phyloP scores from a whole-genome alignment of 225 moss, liverwort and hornwort species.

The Climacium dendroides region DNA sequence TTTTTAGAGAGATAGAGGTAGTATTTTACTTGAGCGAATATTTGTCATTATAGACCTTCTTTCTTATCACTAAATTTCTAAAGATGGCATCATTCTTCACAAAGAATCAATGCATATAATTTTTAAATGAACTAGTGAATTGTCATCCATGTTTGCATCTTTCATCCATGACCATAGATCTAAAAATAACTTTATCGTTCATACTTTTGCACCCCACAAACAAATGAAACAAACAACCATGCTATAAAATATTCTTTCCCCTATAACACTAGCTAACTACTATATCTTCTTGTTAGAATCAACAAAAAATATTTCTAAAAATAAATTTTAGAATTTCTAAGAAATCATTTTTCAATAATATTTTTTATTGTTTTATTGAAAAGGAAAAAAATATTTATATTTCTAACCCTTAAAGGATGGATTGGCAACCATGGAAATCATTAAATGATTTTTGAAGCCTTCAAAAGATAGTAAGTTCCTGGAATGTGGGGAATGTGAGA shows the following conservation, averaged over 20 bases:
- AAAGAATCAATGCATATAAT: too few relatives aligned
- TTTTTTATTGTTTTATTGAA: fast-evolving
- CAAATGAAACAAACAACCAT: not conserved
- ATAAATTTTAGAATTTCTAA: fast-evolving
- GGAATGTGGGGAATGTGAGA: too few relatives aligned
- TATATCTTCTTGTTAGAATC: fast-evolving
- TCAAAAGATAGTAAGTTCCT: too few relatives aligned
- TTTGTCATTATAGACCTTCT: fast-evolving
- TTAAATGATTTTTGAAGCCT: too few relatives aligned
- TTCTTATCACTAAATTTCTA: too few relatives aligned
- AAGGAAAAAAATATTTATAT: too few relatives aligned
- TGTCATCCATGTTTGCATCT: not conserved
- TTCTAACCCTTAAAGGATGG: too few relatives aligned
- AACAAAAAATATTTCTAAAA: not conserved
- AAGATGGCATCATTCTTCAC: too few relatives aligned
- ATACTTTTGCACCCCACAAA: not conserved
- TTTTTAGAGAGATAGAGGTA: too few relatives aligned
- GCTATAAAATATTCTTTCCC: fast-evolving
- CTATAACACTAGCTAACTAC: fast-evolving
- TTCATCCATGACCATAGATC: not conserved
- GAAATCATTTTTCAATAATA: not conserved
- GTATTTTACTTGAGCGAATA: not conserved
- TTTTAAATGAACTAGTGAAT: not conserved
- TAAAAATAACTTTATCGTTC: not conserved
- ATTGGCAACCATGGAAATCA: too few relatives aligned